Evolutionary conservation across 1,284 basidiomycete species (phyloP).

Genomic region (Microbotryum scabiosae): DNA sequence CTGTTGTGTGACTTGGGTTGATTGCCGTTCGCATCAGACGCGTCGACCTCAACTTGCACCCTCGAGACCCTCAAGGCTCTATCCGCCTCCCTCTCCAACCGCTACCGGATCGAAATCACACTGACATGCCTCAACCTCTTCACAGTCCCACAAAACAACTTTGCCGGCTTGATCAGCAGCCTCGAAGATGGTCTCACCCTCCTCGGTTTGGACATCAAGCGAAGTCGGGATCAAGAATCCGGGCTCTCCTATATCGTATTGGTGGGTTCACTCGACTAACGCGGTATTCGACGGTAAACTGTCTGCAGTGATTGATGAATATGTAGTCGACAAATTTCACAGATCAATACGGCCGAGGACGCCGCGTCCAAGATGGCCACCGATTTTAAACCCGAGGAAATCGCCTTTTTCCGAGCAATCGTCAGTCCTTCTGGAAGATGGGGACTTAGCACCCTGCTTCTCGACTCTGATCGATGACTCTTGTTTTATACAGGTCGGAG

Average conservation of each 20-base stretch:
- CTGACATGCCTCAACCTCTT: not conserved
- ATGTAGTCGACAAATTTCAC: not conserved
- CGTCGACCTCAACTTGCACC: not conserved
- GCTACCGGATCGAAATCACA: not conserved
- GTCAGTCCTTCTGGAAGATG: constrained; percentile 44
- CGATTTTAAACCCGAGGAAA: constrained; percentile 64
- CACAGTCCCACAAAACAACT: constrained; percentile 39
- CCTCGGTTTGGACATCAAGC: constrained; percentile 61
- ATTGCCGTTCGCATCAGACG: not conserved
- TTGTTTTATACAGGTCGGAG: constrained; percentile 56
- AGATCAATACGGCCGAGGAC: constrained; percentile 67
- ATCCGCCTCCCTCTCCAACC: not conserved
- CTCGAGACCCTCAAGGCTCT: not conserved
- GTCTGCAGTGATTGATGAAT: not conserved
- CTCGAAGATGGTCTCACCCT: constrained; percentile 57
- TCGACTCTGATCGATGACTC: too few species aligned
- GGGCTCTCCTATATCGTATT: constrained; percentile 41
- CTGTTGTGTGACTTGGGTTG: not conserved
- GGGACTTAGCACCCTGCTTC: too few species aligned
- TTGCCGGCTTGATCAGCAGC: constrained; percentile 53
- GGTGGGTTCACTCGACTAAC: not conserved
- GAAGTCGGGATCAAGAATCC: constrained; percentile 54
- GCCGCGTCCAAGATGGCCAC: constrained; percentile 71
- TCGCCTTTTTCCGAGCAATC: constrained; percentile 68
- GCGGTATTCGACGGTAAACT: not conserved